Percentiles rank a stretch among this genome's conserved stretches.
Evolutionary conservation across 495 filamentous ascomycete genomes (phyloP).

Genomic region (Clavariopsis aquatica): DNA sequence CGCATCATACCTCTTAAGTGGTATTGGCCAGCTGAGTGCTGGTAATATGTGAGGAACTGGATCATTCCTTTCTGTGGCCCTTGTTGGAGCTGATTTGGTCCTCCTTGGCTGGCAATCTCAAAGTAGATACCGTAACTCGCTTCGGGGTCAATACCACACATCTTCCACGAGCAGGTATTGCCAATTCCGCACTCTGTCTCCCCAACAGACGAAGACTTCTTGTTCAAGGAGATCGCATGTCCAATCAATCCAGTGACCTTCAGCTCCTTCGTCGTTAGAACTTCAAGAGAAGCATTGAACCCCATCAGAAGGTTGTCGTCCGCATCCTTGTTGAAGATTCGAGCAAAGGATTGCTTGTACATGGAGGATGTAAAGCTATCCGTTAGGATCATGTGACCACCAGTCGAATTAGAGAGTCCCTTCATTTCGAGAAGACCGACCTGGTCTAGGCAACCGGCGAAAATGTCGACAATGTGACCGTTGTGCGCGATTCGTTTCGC

Average conservation of each 20-base stretch:
- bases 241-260: conserved; percentile 99
- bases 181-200: conserved; percentile 99
- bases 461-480: conserved; percentile 95
- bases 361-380: conserved; percentile 99
- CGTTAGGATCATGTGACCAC: conserved; percentile 97
- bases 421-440: conserved; percentile 99
- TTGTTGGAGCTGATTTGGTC: conserved; percentile 80
- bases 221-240: conserved; percentile 93
- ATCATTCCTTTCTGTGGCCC: conserved; percentile 92
- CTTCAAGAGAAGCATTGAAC: conserved; percentile 96
- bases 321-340: conserved; percentile 94
- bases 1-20: conserved; percentile 59
- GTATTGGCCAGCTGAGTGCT: conserved; percentile 93
- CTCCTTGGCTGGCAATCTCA: conserved; percentile 93
- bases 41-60: conserved; percentile 98
- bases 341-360: conserved; percentile 98
- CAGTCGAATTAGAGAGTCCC: conserved; percentile 91
- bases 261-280: conserved; percentile 95
- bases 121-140: conserved; percentile 97
- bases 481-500: conserved; percentile 97
- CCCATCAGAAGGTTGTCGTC: conserved; percentile 96
- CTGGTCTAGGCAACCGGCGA: conserved; percentile 97
- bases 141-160: conserved; percentile 95
- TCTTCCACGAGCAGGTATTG: conserved; percentile 99
- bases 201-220: conserved; percentile 94